A percentile compares a stretch with the other conserved stretches of the same genome.
These are phyloP conservation scores for Tetrapisispora pingtungensis DNA, from an alignment of 805 yeast genomes.

Conservation along the genomic window DNA sequence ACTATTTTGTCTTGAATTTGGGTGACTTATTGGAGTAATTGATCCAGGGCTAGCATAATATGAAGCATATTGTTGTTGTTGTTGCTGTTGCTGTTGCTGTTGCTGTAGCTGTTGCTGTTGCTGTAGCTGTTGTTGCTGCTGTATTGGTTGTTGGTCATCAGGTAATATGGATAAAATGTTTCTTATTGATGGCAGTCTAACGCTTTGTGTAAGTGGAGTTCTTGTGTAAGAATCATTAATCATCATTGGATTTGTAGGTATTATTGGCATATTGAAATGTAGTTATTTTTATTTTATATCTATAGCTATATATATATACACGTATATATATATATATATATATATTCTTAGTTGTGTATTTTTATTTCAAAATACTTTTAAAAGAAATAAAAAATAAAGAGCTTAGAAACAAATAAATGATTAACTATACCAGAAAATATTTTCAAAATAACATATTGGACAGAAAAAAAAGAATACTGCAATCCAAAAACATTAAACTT, in stretches of 20 bases:
- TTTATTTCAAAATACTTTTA: too few relatives aligned
- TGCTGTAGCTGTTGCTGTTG: not conserved
- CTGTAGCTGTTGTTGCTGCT: not conserved
- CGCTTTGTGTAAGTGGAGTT: not conserved
- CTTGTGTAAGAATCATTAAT: not conserved
- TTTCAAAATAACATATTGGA: too few relatives aligned
- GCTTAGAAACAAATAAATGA: too few relatives aligned
- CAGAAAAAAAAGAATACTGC: too few relatives aligned
- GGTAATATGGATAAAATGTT: not conserved
- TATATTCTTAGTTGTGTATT: too few relatives aligned
- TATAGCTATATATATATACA: not conserved
- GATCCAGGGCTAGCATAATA: not conserved
- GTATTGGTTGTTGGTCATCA: not conserved
- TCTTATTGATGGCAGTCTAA: conserved; percentile 3
- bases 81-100: not conserved
- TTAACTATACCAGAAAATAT: too few relatives aligned
- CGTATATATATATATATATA: too few relatives aligned
- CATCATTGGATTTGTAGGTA: not conserved
- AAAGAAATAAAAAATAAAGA: too few relatives aligned
- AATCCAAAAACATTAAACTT: too few relatives aligned
- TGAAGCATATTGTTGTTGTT: not conserved
- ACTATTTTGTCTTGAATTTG: conserved; percentile 2
- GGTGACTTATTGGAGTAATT: conserved; percentile 2
- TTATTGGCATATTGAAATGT: not conserved
- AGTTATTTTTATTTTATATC: too few relatives aligned